Evolutionary conservation across 2,329 filamentous ascomycete genomes (phyloP), one percentile per base, ranked within the genome.

Genomic region (Curvularia sp.): DNA sequence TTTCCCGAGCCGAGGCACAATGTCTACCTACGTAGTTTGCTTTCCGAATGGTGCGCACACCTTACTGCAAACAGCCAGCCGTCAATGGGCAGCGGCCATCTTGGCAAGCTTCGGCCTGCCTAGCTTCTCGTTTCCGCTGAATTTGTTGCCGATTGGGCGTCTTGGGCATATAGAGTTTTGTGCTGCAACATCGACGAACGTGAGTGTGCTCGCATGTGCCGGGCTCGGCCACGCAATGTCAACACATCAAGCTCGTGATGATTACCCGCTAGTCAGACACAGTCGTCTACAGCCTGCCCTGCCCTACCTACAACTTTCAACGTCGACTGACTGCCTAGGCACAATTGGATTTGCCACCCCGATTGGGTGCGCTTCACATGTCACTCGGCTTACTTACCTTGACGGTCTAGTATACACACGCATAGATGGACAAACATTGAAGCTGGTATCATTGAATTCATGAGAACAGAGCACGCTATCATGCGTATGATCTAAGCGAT

Each of bases 11-110:
- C 49, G 19, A 46, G 54, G 54, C 54, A 47, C 18, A 21, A 47
- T 15, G 6, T 27, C 36, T 47, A n/a, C n/a, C n/a, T n/a, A n/a
- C n/a, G n/a, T n/a, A 34, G 48, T 47, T 46, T 32, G 47, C 43
- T 28, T 32, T 39, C 18, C 7, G 6, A 27, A 27, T 27, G 23
- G 15, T 9, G 18, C 53, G 48, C 48, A 28, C 47, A 30, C 48
- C 25, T 56, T 56, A 13, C 48, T 41, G 18, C 48, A 56, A 52
- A 52, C 18, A 49, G 48, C 10, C 41, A 46, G n/a, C n/a, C n/a
- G n/a, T n/a, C n/a, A n/a, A n/a, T n/a, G n/a, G n/a, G n/a, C n/a
- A n/a, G 38, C 27, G 41, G 13, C 10, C 32, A 15, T 27, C 39
- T 46, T 32, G 48, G 38, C 49, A 18, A n/a, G 27, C 27, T 39